These are phyloP conservation scores for Fragilariopsis cylindrus DNA, from an alignment of 108 stramenopile species.

Conservation along the genomic window DNA sequence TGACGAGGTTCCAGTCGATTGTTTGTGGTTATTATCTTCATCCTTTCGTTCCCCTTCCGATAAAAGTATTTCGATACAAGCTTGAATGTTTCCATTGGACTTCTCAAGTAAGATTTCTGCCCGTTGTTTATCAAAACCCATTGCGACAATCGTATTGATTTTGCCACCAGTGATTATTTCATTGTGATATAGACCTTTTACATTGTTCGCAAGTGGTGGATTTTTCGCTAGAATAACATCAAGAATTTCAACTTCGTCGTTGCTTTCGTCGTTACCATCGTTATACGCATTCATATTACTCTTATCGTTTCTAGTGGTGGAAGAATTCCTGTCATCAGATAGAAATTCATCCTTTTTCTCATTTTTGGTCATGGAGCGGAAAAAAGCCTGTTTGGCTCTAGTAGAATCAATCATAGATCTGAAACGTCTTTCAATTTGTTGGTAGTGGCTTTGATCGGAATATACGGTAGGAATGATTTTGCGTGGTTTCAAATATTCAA, in stretches of 20 bases:
- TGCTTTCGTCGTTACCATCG: background rate
- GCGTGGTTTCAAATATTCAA: conserved; percentile 63
- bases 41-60: background rate
- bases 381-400: conserved; percentile 56
- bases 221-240: background rate
- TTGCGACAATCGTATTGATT: conserved; percentile 12
- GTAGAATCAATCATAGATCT: conserved; percentile 44
- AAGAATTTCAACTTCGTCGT: background rate
- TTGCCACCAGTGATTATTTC: background rate
- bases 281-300: background rate
- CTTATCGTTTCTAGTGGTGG: background rate
- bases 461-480: conserved; percentile 79
- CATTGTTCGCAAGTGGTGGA: background rate
- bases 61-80: conserved; percentile 8
- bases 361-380: conserved; percentile 38
- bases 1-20: background rate
- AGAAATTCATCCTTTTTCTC: background rate
- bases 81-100: conserved; percentile 13
- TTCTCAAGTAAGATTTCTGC: background rate
- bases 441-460: conserved; percentile 41
- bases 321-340: background rate
- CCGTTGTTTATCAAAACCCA: conserved; percentile 23
- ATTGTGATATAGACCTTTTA: background rate
- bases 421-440: conserved; percentile 48
- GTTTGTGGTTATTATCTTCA: background rate